Evolutionary conservation across 306 rosid genomes (phyloP).

Genomic region (Dicorynia guianensis): DNA sequence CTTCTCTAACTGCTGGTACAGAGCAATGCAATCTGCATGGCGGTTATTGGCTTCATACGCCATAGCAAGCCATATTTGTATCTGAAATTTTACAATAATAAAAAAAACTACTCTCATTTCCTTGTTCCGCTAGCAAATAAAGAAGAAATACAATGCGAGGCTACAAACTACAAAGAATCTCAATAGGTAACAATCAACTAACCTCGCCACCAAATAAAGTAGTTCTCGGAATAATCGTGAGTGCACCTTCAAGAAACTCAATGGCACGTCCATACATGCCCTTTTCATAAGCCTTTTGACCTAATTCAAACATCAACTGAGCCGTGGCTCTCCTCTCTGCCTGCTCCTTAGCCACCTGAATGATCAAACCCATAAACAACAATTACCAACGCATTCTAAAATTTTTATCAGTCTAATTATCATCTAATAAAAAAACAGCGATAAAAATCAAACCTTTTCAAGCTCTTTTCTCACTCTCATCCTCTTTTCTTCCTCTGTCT

Average conservation of each 20-base stretch:
- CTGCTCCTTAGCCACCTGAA: slow-evolving; percentile 94
- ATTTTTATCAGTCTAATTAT: neutral
- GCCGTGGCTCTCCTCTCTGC: slow-evolving; percentile 94
- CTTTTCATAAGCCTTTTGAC: slow-evolving; percentile 90
- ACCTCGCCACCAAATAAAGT: slow-evolving; percentile 98
- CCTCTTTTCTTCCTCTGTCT: slow-evolving; percentile 85
- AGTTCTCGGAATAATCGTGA: slow-evolving; percentile 82
- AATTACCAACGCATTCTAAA: neutral
- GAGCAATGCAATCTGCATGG: slow-evolving; percentile 84
- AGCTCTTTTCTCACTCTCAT: slow-evolving; percentile 92
- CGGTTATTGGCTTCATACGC: slow-evolving; percentile 97
- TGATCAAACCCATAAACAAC: slow-evolving; percentile 38
- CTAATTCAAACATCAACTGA: slow-evolving; percentile 92
- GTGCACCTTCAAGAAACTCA: slow-evolving; percentile 93
- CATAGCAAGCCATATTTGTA: slow-evolving; percentile 98
- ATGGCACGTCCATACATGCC: slow-evolving; percentile 93
- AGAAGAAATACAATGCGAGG: neutral
- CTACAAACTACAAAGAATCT: neutral
- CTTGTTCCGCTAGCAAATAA: neutral
- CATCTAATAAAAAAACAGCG: neutral
- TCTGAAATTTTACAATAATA: slow-evolving; percentile 53
- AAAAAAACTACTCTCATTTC: neutral
- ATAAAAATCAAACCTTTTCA: slow-evolving; percentile 64
- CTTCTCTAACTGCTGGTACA: slow-evolving; percentile 81
- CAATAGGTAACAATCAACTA: slow-evolving; percentile 42